phyloP scores from a whole-genome alignment of 2,329 filamentous ascomycete genomes.

The Raffaelea arxii region DNA sequence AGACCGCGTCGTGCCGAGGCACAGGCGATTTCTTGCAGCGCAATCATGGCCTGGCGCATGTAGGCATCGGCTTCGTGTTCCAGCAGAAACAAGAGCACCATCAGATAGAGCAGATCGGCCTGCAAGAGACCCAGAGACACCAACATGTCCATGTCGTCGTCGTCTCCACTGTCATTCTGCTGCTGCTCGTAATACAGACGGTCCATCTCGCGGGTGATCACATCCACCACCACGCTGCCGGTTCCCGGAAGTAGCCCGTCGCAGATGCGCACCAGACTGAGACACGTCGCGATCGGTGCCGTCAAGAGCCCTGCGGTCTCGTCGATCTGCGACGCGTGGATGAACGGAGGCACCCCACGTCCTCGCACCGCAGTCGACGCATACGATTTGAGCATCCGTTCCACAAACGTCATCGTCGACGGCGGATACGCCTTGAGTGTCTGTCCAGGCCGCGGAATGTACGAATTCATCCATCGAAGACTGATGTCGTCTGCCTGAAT shows the following conservation, averaged over 20 bases:
- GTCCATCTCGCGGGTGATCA: conserved; percentile 33
- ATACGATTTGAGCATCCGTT: conserved; percentile 34
- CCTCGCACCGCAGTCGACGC: conserved; percentile 25
- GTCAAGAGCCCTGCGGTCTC: conserved; percentile 9
- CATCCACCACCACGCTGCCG: conserved; percentile 18
- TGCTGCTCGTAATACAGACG: conserved; percentile 24
- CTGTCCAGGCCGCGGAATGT: conserved; percentile 33
- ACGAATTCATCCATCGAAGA: conserved; percentile 38
- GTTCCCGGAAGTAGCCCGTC: conserved; percentile 14
- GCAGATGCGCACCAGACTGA: background rate
- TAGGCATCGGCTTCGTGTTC: conserved; percentile 12
- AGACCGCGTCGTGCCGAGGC: conserved; percentile 29
- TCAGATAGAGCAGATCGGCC: conserved; percentile 41
- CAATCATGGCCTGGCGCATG: conserved; percentile 34
- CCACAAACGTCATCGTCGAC: conserved; percentile 27
- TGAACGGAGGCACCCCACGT: conserved; percentile 30
- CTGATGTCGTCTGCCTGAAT: conserved; percentile 36
- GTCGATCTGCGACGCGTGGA: conserved; percentile 29
- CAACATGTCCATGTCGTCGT: conserved; percentile 18
- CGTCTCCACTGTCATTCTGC: conserved; percentile 8
- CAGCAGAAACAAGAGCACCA: conserved; percentile 18
- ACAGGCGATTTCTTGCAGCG: conserved; percentile 40
- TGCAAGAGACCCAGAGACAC: conserved; percentile 34
- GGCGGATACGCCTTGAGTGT: conserved; percentile 29
- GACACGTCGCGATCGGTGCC: conserved; percentile 7